Conservation (phyloP, 2,329 filamentous ascomycete genomes). For the Colletotrichum melonis region DNA sequence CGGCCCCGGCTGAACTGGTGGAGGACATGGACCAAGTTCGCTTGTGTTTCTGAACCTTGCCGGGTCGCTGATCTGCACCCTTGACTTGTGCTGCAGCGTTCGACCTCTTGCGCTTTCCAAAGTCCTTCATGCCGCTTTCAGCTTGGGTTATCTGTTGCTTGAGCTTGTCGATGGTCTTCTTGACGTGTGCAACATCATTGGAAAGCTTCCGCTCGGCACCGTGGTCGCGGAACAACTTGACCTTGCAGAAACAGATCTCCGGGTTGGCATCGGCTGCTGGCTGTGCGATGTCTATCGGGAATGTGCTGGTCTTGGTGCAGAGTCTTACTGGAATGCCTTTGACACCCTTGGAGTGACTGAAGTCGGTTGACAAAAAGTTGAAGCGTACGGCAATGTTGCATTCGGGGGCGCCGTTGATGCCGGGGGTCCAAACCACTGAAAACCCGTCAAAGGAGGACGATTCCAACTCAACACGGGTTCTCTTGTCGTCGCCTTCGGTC, state of each 20-base stretch:
- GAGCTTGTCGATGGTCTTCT: constrained; percentile 95
- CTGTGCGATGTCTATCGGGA: constrained; percentile 65
- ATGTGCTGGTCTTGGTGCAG: constrained; percentile 86
- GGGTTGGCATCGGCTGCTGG: constrained; percentile 56
- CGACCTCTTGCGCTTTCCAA: constrained; percentile 72
- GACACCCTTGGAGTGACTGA: constrained; percentile 98
- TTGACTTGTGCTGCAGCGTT: constrained; percentile 58
- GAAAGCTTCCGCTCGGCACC: constrained; percentile 94
- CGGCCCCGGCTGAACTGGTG: constrained; percentile 67
- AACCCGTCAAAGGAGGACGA: constrained; percentile 92
- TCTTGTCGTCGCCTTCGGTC: constrained; percentile 71
- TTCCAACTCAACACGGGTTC: constrained; percentile 77
- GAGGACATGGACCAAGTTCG: constrained; percentile 96
- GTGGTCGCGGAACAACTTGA: constrained; percentile 96
- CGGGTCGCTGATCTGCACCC: constrained; percentile 68
- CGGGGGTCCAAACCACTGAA: constrained; percentile 88
- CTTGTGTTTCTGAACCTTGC: constrained; percentile 92
- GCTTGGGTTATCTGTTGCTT: constrained; percentile 92
- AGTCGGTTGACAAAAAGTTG: constrained; percentile 98
- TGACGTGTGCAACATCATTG: constrained; percentile 94
- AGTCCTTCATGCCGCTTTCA: constrained; percentile 75
- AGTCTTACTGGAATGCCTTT: constrained; percentile 96
- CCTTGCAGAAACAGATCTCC: constrained; percentile 94
- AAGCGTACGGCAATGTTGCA: constrained; percentile 93
- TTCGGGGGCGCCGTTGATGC: constrained; percentile 74